phyloP scores from a whole-genome alignment of 1,139 yeast species.

The Yamadazyma sp. region DNA sequence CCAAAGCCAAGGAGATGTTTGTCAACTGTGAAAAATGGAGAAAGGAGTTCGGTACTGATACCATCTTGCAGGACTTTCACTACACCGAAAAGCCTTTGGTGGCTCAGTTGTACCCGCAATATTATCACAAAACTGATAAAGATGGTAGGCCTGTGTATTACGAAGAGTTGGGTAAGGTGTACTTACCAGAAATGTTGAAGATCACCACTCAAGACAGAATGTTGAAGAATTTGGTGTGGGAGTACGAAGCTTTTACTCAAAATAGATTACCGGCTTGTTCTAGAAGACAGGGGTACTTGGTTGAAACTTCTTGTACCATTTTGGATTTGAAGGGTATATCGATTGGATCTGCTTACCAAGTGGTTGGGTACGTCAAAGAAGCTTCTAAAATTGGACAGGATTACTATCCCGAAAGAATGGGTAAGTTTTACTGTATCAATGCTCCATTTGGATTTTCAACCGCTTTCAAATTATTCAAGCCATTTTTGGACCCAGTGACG shows the following conservation, averaged over 20 bases:
- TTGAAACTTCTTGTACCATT: slow-evolving; percentile 96
- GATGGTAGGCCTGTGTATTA: slow-evolving; percentile 96
- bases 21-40: slow-evolving; percentile 92
- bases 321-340: slow-evolving; percentile 95
- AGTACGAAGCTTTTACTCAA: slow-evolving; percentile 84
- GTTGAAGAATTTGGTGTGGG: slow-evolving; percentile 96
- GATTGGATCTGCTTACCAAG: slow-evolving; percentile 78
- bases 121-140: slow-evolving; percentile 93
- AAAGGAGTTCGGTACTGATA: slow-evolving; percentile 79
- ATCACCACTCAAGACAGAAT: slow-evolving; percentile 94
- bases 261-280: slow-evolving; percentile 94
- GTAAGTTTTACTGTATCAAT: slow-evolving; percentile 90
- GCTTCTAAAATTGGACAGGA: slow-evolving; percentile 95
- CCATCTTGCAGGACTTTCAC: slow-evolving; percentile 81
- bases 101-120: slow-evolving; percentile 90
- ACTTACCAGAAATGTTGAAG: slow-evolving; percentile 86
- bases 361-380: slow-evolving; percentile 83
- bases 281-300: slow-evolving; percentile 70
- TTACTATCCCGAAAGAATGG: slow-evolving; percentile 99
- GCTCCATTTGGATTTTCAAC: slow-evolving; percentile 98
- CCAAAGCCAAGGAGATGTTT: slow-evolving; percentile 79
- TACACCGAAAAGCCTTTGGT: slow-evolving; percentile 89
- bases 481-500: slow-evolving; percentile 97
- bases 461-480: slow-evolving; percentile 87
- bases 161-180: slow-evolving; percentile 91